These are phyloP conservation scores for Priceomyces haplophilus DNA, from an alignment of 805 yeast genomes.

Conservation along the genomic window DNA sequence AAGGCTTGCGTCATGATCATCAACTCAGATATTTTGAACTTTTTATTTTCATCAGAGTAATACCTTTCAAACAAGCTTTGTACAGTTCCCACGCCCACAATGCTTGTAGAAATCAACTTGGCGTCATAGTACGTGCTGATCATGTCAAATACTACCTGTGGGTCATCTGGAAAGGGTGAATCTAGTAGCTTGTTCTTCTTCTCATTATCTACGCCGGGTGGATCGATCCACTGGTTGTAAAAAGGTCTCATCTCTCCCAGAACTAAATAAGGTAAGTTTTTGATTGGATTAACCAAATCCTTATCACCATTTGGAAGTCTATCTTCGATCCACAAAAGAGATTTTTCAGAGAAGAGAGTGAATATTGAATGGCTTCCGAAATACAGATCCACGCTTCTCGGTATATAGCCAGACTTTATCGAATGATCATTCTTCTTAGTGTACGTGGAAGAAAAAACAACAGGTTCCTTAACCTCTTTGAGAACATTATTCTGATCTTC, in stretches of 20 bases:
- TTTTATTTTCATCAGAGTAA: background rate
- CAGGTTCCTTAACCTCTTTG: background rate
- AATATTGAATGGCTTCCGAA: constrained; percentile 37
- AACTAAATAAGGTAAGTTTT: constrained; percentile 26
- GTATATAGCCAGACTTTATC: no score
- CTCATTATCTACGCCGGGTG: constrained; percentile 26
- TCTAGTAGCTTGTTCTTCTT: constrained; percentile 13
- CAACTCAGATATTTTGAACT: constrained; percentile 26
- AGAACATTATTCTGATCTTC: background rate
- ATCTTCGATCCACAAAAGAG: constrained; percentile 30
- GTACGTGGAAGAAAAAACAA: background rate
- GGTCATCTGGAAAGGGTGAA: constrained; percentile 27
- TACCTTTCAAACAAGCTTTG: background rate
- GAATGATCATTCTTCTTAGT: background rate
- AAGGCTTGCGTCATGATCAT: constrained; percentile 27
- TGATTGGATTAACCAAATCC: constrained; percentile 22
- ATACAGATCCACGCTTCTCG: constrained; percentile 17
- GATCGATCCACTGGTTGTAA: constrained; percentile 17
- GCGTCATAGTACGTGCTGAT: constrained; percentile 22
- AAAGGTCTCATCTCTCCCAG: constrained; percentile 15
- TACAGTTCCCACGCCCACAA: background rate
- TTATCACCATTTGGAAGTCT: constrained; percentile 23
- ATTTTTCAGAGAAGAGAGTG: constrained; percentile 32
- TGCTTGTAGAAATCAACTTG: background rate
- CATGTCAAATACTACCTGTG: constrained; percentile 22